Evolutionary conservation across 2,329 filamentous ascomycete genomes (phyloP).

Genomic region (Aureobasidium lini): DNA sequence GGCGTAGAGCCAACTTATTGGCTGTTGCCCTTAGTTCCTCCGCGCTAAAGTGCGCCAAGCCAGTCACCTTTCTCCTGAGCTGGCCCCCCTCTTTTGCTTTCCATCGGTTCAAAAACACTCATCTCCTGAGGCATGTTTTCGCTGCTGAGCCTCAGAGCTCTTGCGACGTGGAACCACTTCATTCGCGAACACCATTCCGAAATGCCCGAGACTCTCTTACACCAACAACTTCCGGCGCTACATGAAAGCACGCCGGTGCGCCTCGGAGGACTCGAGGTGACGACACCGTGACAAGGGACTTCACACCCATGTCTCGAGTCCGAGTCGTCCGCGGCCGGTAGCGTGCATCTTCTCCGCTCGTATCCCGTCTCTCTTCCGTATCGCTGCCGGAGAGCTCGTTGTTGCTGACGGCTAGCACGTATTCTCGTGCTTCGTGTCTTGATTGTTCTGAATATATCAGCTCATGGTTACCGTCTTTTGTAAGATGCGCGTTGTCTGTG

Average conservation of each 20-base stretch:
- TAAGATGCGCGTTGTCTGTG: background rate
- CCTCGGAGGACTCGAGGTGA: background rate
- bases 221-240: background rate
- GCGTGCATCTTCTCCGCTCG: constrained; percentile 8
- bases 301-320: constrained; percentile 5
- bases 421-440: background rate
- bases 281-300: constrained; percentile 5
- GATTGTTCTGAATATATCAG: background rate
- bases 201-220: background rate
- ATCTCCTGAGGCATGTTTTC: constrained; percentile 9
- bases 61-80: constrained; percentile 5
- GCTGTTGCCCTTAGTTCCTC: background rate
- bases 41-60: constrained; percentile 3
- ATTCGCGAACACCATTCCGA: background rate
- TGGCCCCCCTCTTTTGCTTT: background rate
- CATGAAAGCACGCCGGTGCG: background rate
- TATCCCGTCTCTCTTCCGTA: background rate
- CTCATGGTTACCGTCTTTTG: background rate
- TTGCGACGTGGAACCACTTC: background rate
- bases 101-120: background rate
- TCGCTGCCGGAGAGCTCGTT: background rate
- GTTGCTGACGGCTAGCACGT: background rate
- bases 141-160: background rate
- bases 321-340: constrained; percentile 12
- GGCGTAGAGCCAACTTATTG: background rate